A percentile compares a stretch with the other conserved stretches of the same genome.
These are phyloP conservation scores for Termitomyces sp. DNA, from an alignment of 768 basidiomycete species.

Conservation along the genomic window DNA sequence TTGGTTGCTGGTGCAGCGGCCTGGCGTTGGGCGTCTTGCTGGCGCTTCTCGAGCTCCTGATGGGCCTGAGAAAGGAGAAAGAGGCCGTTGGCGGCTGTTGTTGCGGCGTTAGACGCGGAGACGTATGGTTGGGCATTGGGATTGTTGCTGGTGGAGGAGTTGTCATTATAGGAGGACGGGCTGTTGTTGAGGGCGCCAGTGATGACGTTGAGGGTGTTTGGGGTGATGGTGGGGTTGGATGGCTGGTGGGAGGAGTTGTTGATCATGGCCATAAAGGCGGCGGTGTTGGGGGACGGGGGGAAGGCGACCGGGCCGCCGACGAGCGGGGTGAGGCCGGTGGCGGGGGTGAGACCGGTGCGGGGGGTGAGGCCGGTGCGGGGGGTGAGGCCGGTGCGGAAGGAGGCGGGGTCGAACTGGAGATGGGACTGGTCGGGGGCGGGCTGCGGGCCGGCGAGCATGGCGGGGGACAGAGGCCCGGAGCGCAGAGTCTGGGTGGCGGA, in stretches of 20 bases:
- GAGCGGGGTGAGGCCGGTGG: conserved; percentile 77
- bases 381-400: conserved; percentile 11
- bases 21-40: conserved; percentile 77
- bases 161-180: conserved; percentile 38
- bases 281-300: conserved; percentile 86
- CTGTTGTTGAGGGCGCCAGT: conserved; percentile 68
- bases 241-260: conserved; percentile 47
- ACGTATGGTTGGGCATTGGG: conserved; percentile 30
- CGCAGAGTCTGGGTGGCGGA: conserved; percentile 68
- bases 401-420: conserved; percentile 14
- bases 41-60: conserved; percentile 94
- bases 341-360: conserved; percentile 76
- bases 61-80: conserved; percentile 94
- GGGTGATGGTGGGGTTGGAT: conserved; percentile 58
- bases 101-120: conserved; percentile 57
- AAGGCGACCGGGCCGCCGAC: conserved; percentile 73
- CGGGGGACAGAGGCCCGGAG: conserved; percentile 91
- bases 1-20: conserved; percentile 35
- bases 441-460: conserved; percentile 91
- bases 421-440: conserved; percentile 37
- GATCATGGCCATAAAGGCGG: conserved; percentile 91
- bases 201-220: conserved; percentile 76
- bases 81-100: conserved; percentile 83
- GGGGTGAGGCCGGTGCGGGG: conserved; percentile 81
- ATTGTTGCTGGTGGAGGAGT: conserved; percentile 21